A percentile compares a stretch with the other conserved stretches of the same genome.
Evolutionary conservation across 176 grass and related monocot species (phyloP).

Genomic region (Triticum turgidum): DNA sequence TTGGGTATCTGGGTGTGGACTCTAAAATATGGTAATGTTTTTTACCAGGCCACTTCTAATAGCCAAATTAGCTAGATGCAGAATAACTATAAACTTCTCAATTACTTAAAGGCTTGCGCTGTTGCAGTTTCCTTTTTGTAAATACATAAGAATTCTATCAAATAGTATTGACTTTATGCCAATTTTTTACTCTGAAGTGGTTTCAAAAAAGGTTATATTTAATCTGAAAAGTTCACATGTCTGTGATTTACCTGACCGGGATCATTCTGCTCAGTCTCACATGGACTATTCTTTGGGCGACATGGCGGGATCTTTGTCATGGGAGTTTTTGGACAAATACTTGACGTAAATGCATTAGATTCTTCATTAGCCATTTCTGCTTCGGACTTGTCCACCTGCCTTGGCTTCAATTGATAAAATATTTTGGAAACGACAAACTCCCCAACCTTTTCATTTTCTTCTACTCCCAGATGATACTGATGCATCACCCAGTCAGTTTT

Average conservation of each 20-base stretch:
- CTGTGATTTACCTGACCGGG: slow-evolving; percentile 40
- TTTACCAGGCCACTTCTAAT: too few species aligned
- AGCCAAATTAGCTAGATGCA: neutral
- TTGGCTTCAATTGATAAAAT: slow-evolving; percentile 53
- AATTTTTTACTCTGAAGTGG: neutral
- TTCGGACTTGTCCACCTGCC: slow-evolving; percentile 41
- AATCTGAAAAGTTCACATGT: neutral
- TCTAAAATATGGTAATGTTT: too few species aligned
- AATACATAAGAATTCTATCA: neutral
- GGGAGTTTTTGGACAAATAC: slow-evolving; percentile 72
- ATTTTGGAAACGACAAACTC: slow-evolving; percentile 79
- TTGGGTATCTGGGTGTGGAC: too few species aligned
- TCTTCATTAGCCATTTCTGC: slow-evolving; percentile 33
- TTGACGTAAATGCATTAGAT: slow-evolving; percentile 32
- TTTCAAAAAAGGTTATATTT: neutral
- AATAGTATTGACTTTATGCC: too few species aligned
- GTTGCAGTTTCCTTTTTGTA: neutral
- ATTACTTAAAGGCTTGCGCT: neutral
- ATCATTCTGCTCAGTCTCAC: slow-evolving; percentile 38
- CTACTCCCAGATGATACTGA: slow-evolving; percentile 75
- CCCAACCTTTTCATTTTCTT: slow-evolving; percentile 72
- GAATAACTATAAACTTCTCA: neutral
- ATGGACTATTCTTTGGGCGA: slow-evolving; percentile 46
- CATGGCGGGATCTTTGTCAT: slow-evolving; percentile 57
- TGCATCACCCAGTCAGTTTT: slow-evolving; percentile 87